Evolutionary conservation across 2,329 filamentous ascomycete genomes (phyloP), one percentile per base, ranked within the genome.

Genomic region (Arthrobotrys pseudoclavata): DNA sequence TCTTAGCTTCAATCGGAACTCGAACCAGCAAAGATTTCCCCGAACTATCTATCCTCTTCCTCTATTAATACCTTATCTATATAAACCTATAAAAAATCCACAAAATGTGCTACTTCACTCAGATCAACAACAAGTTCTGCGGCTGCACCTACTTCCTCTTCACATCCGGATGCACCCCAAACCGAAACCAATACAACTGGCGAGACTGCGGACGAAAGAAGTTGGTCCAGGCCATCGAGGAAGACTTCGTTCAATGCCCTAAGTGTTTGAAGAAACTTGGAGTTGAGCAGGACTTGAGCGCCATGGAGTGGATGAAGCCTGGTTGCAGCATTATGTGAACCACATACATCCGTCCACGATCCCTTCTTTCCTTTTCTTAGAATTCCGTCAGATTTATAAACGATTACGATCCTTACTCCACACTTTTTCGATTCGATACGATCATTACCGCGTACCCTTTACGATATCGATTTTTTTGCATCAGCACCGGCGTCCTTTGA

Each of bases 241-340:
- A 76, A 26, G 72, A 76, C 18, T 76, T 66, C 24, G 61, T 76
- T 31, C 48, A 70, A 42, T 76, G 72, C 24, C 72, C 72, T 7
- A 70, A 48, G 45, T 76, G 72, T 55, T 42, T 76, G 60, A 76
- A 70, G 66, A 69, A 69, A 42, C 60, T 64, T 13, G 72, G 72
- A 9, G 55, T 70, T 37, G 72, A 66, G 13, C 64, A 70, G 22
- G 72, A 76, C 24, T 34, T 76, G 48, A 76, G 64, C 22, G 72
- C 64, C 15, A 76, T 76, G 72, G 72, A 76, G 66, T 76, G 72
- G 72, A 70, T 70, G 72, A 69, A 69, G 66, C 72, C 72, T 45
- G 72, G 72, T 1, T 76, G 72, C 29, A 5, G 29, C 10, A 66
- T 76, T 29, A 76, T 76, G 72, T 76, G 45, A 70, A 15, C 7